phyloP scores from a whole-genome alignment of 2,329 filamentous ascomycete genomes.

The Ophiocordyceps camponoti-floridani region DNA sequence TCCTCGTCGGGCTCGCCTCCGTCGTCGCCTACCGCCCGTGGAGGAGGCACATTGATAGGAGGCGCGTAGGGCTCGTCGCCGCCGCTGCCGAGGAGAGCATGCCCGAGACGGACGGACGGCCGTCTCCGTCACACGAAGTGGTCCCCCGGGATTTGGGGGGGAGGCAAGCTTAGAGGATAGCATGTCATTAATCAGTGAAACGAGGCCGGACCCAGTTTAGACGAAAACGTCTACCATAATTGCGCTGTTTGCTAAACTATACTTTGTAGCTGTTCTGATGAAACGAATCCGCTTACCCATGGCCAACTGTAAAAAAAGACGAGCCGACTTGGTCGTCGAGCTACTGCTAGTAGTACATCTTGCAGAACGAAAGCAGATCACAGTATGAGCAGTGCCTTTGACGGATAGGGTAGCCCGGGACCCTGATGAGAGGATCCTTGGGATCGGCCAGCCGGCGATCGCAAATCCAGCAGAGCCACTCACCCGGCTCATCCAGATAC shows the following conservation, averaged over 20 bases:
- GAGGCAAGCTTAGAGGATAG: neutral
- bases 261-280: too few species aligned
- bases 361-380: too few species aligned
- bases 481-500: neutral
- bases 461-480: neutral
- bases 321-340: too few species aligned
- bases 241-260: too few species aligned
- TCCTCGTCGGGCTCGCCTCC: conserved; percentile 58
- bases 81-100: conserved; percentile 1
- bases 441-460: neutral
- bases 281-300: too few species aligned
- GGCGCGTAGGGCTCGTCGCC: conserved; percentile 2
- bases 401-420: neutral
- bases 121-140: neutral
- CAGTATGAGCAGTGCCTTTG: too few species aligned
- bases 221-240: too few species aligned
- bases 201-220: too few species aligned
- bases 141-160: neutral
- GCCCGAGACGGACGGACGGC: neutral
- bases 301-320: too few species aligned
- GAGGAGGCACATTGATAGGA: conserved; percentile 32
- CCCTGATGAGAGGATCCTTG: neutral
- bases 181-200: neutral
- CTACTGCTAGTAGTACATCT: too few species aligned
- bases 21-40: conserved; percentile 66